These are phyloP conservation scores for Sanguinoderma infundibulare DNA, from an alignment of 1,284 basidiomycete species.

Conservation along the genomic window DNA sequence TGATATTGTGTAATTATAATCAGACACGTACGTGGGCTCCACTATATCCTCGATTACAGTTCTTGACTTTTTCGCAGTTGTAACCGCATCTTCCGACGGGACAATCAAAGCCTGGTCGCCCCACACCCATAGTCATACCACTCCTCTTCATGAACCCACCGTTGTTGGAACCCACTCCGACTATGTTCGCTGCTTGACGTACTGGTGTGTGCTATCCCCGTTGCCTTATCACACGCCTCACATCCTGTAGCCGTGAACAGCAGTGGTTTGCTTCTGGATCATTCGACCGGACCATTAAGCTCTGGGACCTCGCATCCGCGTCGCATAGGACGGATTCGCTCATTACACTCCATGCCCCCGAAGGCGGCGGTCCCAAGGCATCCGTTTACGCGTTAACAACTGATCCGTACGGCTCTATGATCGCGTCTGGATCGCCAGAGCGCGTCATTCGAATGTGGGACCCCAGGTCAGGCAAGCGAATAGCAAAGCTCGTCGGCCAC, in stretches of 20 bases:
- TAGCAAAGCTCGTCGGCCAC: constrained; percentile 86
- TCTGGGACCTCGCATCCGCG: constrained; percentile 81
- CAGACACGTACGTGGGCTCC: constrained; percentile 69
- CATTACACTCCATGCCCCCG: constrained; percentile 63
- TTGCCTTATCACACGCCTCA: constrained; percentile 17
- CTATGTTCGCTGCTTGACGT: constrained; percentile 88
- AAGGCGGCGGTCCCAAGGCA: constrained; percentile 68
- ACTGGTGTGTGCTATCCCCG: constrained; percentile 55
- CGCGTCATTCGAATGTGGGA: constrained; percentile 93
- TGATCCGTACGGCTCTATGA: constrained; percentile 78
- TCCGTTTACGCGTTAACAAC: constrained; percentile 83
- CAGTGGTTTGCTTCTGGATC: constrained; percentile 93
- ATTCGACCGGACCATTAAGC: constrained; percentile 90
- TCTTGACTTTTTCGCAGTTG: constrained; percentile 50
- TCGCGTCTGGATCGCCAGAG: constrained; percentile 93
- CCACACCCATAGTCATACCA: constrained; percentile 56
- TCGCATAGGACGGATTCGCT: constrained; percentile 49
- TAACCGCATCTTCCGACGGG: constrained; percentile 96
- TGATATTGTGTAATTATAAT: constrained; percentile 90
- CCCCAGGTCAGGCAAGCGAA: constrained; percentile 78
- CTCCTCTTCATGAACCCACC: constrained; percentile 50
- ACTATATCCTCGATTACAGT: not conserved
- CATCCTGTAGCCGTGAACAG: constrained; percentile 63
- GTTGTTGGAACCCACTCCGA: constrained; percentile 89
- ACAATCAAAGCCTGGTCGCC: constrained; percentile 95